These are phyloP conservation scores for Brettanomyces sp. DNA, from an alignment of 805 yeast genomes.

Conservation along the genomic window DNA sequence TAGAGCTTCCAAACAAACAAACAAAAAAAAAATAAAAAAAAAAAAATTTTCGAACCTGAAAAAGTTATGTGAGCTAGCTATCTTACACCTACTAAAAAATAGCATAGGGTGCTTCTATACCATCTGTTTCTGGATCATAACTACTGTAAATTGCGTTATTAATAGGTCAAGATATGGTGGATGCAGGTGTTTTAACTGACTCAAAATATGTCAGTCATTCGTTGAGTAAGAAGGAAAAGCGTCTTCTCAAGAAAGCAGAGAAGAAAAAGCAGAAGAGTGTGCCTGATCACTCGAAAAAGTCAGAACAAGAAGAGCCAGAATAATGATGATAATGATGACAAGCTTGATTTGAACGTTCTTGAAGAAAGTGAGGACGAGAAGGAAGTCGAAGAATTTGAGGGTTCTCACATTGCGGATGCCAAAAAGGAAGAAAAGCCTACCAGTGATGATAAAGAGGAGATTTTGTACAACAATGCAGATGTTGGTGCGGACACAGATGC, in stretches of 20 bases:
- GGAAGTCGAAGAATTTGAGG: slow-evolving; percentile 20
- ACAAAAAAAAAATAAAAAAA: neutral
- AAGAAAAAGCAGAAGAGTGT: slow-evolving; percentile 24
- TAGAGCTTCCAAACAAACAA: no score
- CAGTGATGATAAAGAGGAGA: slow-evolving; percentile 68
- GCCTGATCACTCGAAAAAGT: slow-evolving; percentile 21
- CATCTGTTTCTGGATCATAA: no score
- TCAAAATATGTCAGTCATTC: slow-evolving; percentile 33
- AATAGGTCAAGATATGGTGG: neutral
- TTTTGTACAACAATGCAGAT: slow-evolving; percentile 86
- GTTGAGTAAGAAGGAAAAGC: slow-evolving; percentile 52
- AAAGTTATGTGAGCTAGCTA: neutral
- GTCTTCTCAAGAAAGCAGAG: slow-evolving; percentile 13
- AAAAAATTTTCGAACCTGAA: slow-evolving; percentile 4
- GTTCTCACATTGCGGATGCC: slow-evolving; percentile 20
- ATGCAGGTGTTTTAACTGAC: slow-evolving; percentile 1
- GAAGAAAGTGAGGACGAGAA: slow-evolving; percentile 38
- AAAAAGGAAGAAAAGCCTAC: slow-evolving; percentile 39
- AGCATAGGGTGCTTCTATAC: no score
- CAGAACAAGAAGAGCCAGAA: slow-evolving; percentile 21
- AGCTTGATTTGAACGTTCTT: slow-evolving; percentile 9
- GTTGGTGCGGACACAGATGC: slow-evolving; percentile 91
- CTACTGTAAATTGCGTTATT: no score
- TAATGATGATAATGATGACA: slow-evolving; percentile 29
- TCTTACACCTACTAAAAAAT: no score